Evolutionary conservation across 176 grass and related monocot species (phyloP).

Genomic region (Musa itinerans): DNA sequence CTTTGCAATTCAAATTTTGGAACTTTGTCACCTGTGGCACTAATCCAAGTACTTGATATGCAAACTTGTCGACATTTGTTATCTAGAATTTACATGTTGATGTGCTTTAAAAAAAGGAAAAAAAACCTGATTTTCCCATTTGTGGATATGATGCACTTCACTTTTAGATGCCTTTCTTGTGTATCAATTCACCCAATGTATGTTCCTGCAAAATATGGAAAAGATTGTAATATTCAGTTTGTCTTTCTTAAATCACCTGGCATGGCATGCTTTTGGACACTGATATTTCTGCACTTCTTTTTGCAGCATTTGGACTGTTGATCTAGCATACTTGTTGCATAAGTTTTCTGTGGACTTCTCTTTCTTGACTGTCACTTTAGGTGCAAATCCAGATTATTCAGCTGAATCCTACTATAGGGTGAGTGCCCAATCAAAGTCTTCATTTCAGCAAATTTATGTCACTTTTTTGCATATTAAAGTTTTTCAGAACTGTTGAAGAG

Average conservation of each 20-base stretch:
- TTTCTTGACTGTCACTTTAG: conserved; percentile 84
- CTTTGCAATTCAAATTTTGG: no score
- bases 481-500: background rate
- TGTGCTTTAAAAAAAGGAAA: no score
- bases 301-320: conserved; percentile 86
- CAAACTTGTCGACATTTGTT: no score
- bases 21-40: no score
- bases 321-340: conserved; percentile 72
- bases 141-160: no score
- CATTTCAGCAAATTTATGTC: background rate
- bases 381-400: conserved; percentile 83
- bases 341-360: conserved; percentile 82
- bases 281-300: conserved; percentile 10
- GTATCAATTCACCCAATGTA: no score
- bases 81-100: no score
- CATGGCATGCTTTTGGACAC: background rate
- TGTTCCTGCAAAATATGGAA: no score
- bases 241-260: background rate
- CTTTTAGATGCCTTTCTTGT: no score
- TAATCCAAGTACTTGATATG: no score
- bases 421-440: background rate
- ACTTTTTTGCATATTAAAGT: background rate
- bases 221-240: no score
- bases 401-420: conserved; percentile 82
- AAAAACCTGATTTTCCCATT: no score